Evolutionary conservation across 768 basidiomycete species (phyloP).

Genomic region (Cystofilobasidium ferigula): DNA sequence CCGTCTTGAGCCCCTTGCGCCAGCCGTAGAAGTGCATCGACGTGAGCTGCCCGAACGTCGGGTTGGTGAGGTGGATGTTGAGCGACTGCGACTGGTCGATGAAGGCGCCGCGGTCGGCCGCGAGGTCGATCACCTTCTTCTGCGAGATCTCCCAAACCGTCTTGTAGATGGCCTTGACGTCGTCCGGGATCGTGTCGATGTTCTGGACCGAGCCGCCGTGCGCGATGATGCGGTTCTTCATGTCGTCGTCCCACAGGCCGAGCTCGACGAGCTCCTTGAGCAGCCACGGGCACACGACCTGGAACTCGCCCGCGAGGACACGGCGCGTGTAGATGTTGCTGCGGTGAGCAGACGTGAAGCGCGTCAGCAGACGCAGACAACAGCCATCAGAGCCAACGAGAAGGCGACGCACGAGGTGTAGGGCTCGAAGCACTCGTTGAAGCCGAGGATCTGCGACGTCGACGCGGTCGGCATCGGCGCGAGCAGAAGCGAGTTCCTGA

Average conservation of each 20-base stretch:
- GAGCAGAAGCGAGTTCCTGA: slow-evolving; percentile 79
- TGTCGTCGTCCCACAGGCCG: slow-evolving; percentile 90
- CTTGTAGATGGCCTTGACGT: slow-evolving; percentile 72
- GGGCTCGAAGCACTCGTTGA: slow-evolving; percentile 98
- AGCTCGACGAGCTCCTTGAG: slow-evolving; percentile 94
- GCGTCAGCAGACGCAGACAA: slow-evolving; percentile 19
- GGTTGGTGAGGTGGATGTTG: slow-evolving; percentile 82
- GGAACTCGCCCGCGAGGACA: slow-evolving; percentile 99
- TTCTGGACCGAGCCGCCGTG: slow-evolving; percentile 54
- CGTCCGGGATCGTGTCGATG: slow-evolving; percentile 27
- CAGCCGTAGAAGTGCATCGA: slow-evolving; percentile 99
- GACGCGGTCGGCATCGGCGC: slow-evolving; percentile 99
- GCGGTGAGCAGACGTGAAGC: slow-evolving; percentile 19
- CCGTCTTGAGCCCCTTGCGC: slow-evolving; percentile 98
- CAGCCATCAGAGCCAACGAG: background rate
- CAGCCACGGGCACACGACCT: slow-evolving; percentile 97
- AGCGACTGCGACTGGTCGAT: slow-evolving; percentile 90
- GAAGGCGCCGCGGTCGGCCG: slow-evolving; percentile 96
- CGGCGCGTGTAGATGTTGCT: slow-evolving; percentile 98
- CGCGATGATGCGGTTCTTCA: slow-evolving; percentile 99
- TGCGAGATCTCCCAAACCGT: slow-evolving; percentile 99
- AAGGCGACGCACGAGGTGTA: slow-evolving; percentile 63
- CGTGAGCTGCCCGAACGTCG: slow-evolving; percentile 81
- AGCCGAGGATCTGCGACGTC: slow-evolving; percentile 93
- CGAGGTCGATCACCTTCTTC: slow-evolving; percentile 94